Evolutionary conservation across 2,329 filamentous ascomycete genomes (phyloP).

Genomic region (Leptographium galeiforme): DNA sequence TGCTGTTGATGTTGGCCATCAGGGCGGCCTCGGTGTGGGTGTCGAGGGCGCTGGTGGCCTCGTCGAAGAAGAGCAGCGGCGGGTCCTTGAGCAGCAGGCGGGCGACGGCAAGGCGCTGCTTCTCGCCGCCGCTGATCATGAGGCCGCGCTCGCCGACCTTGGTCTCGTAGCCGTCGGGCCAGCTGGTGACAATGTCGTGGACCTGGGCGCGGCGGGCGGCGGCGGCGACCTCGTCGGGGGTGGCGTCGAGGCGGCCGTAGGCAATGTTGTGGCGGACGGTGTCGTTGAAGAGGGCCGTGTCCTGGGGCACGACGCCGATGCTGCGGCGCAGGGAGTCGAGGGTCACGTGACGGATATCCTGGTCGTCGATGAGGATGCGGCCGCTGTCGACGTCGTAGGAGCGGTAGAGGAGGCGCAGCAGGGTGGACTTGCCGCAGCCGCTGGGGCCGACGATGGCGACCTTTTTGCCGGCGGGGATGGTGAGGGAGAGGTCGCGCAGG

Average conservation of each 20-base stretch:
- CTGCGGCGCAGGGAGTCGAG: constrained; percentile 70
- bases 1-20: constrained; percentile 83
- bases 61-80: constrained; percentile 22
- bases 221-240: constrained; percentile 56
- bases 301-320: constrained; percentile 93
- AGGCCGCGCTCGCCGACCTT: constrained; percentile 51
- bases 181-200: constrained; percentile 64
- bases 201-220: constrained; percentile 76
- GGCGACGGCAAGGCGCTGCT: constrained; percentile 39
- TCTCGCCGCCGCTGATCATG: constrained; percentile 38
- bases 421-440: constrained; percentile 91
- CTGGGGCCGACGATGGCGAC: constrained; percentile 90
- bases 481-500: constrained; percentile 68
- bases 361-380: constrained; percentile 79
- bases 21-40: constrained; percentile 75
- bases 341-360: constrained; percentile 74
- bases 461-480: constrained; percentile 90
- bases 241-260: constrained; percentile 68
- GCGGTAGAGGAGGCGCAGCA: constrained; percentile 80
- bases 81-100: constrained; percentile 24
- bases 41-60: constrained; percentile 15
- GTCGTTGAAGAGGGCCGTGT: constrained; percentile 94
- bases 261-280: constrained; percentile 91
- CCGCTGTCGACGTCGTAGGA: constrained; percentile 84
- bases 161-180: constrained; percentile 81